Conservation (phyloP, 2,329 filamentous ascomycete genomes). For the Ascochyta pisi region DNA sequence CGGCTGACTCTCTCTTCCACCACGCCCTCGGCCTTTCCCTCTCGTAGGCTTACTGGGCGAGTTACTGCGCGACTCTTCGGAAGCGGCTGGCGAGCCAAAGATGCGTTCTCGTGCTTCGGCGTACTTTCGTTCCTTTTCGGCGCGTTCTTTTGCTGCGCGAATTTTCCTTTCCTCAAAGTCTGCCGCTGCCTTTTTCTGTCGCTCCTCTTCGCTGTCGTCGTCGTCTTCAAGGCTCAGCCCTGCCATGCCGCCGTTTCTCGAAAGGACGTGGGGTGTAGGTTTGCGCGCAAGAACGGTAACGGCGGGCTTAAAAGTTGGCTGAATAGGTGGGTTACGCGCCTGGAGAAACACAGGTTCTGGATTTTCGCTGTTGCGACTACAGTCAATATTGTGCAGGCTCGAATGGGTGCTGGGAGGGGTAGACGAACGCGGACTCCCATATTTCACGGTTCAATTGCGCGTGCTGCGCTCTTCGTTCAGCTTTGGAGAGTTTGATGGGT, state of each 20-base stretch:
- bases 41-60: slow-evolving; percentile 42
- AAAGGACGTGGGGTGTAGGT: slow-evolving; percentile 68
- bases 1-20: slow-evolving; percentile 48
- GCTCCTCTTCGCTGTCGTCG: slow-evolving; percentile 71
- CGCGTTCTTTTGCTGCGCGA: slow-evolving; percentile 78
- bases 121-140: slow-evolving; percentile 90
- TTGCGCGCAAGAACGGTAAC: slow-evolving; percentile 88
- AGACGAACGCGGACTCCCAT: slow-evolving; percentile 83
- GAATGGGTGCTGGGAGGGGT: not conserved
- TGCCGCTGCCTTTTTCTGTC: slow-evolving; percentile 65
- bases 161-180: slow-evolving; percentile 79
- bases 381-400: slow-evolving; percentile 22
- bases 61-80: slow-evolving; percentile 45
- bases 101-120: slow-evolving; percentile 88
- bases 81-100: slow-evolving; percentile 67
- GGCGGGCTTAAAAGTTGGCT: slow-evolving; percentile 77
- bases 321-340: slow-evolving; percentile 68
- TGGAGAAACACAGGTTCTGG: slow-evolving; percentile 78
- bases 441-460: slow-evolving; percentile 82
- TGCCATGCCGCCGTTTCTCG: slow-evolving; percentile 61
- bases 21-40: slow-evolving; percentile 48
- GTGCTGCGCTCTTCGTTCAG: slow-evolving; percentile 80
- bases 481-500: slow-evolving; percentile 66
- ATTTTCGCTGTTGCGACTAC: slow-evolving; percentile 65
- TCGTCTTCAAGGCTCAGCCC: slow-evolving; percentile 55